phyloP scores from a whole-genome alignment of 2,329 filamentous ascomycete species.

The Xylariales sp. region DNA sequence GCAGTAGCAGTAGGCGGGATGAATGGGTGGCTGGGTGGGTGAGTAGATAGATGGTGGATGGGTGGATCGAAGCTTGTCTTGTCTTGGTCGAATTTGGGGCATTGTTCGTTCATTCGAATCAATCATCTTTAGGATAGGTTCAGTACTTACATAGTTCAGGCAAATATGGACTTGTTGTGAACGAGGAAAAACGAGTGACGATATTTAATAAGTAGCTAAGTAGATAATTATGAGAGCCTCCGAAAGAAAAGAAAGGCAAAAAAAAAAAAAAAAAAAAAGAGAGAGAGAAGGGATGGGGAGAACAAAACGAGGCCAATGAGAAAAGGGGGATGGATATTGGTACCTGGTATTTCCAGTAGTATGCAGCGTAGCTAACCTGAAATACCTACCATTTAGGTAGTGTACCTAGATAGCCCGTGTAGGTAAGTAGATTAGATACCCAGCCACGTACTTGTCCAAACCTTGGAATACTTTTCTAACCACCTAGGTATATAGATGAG shows the following conservation, averaged over 20 bases:
- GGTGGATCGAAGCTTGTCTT: neutral
- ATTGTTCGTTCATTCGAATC: conserved; percentile 1
- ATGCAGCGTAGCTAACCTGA: neutral
- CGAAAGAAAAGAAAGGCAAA: neutral
- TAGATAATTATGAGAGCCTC: conserved; percentile 3
- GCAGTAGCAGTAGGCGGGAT: conserved; percentile 7
- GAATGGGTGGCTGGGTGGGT: neutral
- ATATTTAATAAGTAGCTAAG: neutral
- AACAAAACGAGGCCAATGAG: conserved; percentile 29
- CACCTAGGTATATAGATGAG: neutral
- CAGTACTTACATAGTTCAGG: conserved; percentile 17
- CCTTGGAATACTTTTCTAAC: no score
- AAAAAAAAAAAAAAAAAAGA: no score
- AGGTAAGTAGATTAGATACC: neutral
- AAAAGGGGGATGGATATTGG: conserved; percentile 26
- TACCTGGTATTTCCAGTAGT: neutral
- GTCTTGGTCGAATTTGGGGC: conserved; percentile 9
- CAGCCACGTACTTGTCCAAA: no score
- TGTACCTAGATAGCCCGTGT: neutral
- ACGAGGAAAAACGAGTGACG: conserved; percentile 23
- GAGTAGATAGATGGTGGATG: no score
- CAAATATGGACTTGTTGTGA: neutral
- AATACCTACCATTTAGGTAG: no score
- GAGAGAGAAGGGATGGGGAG: neutral
- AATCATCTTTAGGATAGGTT: conserved; percentile 3